Base-by-base conservation (phyloP, 345 rosid genomes). In the Psidium guajava region DNA sequence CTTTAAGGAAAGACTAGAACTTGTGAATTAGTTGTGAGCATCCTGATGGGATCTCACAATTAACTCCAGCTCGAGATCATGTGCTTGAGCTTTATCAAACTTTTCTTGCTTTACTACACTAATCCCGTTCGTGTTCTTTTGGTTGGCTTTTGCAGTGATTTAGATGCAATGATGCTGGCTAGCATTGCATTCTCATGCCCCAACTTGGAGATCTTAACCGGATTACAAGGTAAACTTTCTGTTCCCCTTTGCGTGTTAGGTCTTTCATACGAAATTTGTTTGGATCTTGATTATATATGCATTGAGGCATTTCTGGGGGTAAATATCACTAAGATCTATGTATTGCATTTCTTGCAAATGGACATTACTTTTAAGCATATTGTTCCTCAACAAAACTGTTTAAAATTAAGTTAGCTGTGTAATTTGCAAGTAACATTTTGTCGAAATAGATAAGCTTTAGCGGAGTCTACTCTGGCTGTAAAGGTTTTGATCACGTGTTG, bases 141-240 rank as follows among this genome's bases (percentile, higher is more conserved):
- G 32, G 32, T 36, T 52, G 87, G 85, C 14, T 55, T 83, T 77
- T 91, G 93, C 95, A 96, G 98, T 87, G 98, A 95, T 86, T 87
- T 95, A 44, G 98, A 97, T 82, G 93, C 98, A 24, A 95, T 98
- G 1, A 93, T 93, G 93, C 85, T 97, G 81, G 98, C 99, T 6
- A 96, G 98, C 88, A 93, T 96, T 90, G 98, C 97, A 1, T 97
- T 97, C 85, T 96, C 99, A 47, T 96, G 98, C 85, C 98, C 98
- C 55, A 89, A 89, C 85, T 88, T 97, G 92, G 98, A 95, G 94
- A 36, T 90, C 83, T 32, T 83, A 97, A 95, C 90, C 87, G 99
- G 80, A 95, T 97, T 58, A 90, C 95, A 82, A 98, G 99, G 99
- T 97, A 96, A 86, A 44, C 6, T 52, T 83, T 69, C 55, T 58